Conservation (phyloP, 352 stramenopile species). For the Phytophthora pini region DNA sequence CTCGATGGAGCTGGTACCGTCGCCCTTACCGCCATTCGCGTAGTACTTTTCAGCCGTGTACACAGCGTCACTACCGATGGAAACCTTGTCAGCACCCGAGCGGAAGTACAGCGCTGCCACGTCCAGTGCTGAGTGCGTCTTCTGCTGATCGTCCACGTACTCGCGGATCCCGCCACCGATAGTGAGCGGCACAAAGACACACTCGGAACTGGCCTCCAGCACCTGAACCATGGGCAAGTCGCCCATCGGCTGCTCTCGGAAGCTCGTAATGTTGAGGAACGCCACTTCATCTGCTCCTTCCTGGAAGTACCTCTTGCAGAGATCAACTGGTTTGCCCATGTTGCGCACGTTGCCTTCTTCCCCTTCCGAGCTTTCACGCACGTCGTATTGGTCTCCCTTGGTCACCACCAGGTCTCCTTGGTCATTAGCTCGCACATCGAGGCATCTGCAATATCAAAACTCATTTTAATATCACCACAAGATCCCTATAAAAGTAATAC, state of each 20-base stretch:
- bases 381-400: constrained; percentile 99
- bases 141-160: constrained; percentile 93
- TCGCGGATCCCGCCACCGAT: constrained; percentile 97
- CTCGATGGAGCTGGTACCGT: constrained; percentile 93
- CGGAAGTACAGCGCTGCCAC: constrained; percentile 97
- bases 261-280: constrained; percentile 99
- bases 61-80: constrained; percentile 97
- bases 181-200: constrained; percentile 98
- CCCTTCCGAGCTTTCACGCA: constrained; percentile 87
- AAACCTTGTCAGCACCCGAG: constrained; percentile 98
- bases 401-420: constrained; percentile 97
- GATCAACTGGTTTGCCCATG: constrained; percentile 96
- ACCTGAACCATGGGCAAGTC: constrained; percentile 98
- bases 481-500: not conserved
- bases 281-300: constrained; percentile 97
- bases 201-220: constrained; percentile 94
- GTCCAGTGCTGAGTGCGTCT: constrained; percentile 92
- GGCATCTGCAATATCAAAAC: constrained; percentile 61
- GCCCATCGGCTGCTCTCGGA: constrained; percentile 96
- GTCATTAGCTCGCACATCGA: constrained; percentile 98
- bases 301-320: constrained; percentile 96
- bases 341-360: constrained; percentile 95
- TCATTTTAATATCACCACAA: constrained; percentile 13
- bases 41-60: constrained; percentile 93
- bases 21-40: constrained; percentile 69